Evolutionary conservation across 495 filamentous ascomycete species (phyloP).

Genomic region (Aspergillus taichungensis): DNA sequence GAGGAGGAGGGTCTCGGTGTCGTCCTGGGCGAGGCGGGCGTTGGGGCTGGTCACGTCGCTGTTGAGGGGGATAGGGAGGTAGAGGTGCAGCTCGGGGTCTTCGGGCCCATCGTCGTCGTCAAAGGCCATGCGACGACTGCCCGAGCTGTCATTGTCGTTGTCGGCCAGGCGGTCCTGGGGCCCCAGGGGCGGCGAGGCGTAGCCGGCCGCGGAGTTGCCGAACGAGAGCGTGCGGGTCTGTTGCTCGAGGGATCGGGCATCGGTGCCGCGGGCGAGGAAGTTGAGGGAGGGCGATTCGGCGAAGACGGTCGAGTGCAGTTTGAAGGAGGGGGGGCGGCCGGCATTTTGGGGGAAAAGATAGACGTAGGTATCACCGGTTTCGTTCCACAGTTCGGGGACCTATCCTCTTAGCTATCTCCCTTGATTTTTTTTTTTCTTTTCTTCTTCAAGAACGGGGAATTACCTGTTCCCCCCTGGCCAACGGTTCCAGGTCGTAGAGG

Average conservation of each 20-base stretch:
- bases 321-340: slow-evolving; percentile 66
- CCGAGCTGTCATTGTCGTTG: slow-evolving; percentile 35
- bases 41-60: slow-evolving; percentile 35
- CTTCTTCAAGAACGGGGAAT: no score
- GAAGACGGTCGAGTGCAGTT: slow-evolving; percentile 61
- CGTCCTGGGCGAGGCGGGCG: slow-evolving; percentile 37
- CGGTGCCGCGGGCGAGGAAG: slow-evolving; percentile 57
- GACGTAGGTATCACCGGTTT: slow-evolving; percentile 70
- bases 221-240: slow-evolving; percentile 32
- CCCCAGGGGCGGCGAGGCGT: slow-evolving; percentile 34
- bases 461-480: slow-evolving; percentile 55
- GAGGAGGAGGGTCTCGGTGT: slow-evolving; percentile 61
- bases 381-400: slow-evolving; percentile 86
- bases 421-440: no score
- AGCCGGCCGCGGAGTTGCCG: slow-evolving; percentile 26
- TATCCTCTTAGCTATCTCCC: no score
- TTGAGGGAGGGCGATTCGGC: slow-evolving; percentile 61
- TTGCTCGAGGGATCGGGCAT: slow-evolving; percentile 31
- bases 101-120: slow-evolving; percentile 30
- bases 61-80: slow-evolving; percentile 53
- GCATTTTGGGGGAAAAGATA: slow-evolving; percentile 67
- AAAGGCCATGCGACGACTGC: slow-evolving; percentile 34
- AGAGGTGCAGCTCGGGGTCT: slow-evolving; percentile 57
- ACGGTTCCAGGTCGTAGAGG: slow-evolving; percentile 50
- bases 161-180: slow-evolving; percentile 27